A percentile compares a stretch with the other conserved stretches of the same genome.
These are phyloP conservation scores for Nicotiana tabacum DNA, from an alignment of 257 asterid species.

Conservation along the genomic window DNA sequence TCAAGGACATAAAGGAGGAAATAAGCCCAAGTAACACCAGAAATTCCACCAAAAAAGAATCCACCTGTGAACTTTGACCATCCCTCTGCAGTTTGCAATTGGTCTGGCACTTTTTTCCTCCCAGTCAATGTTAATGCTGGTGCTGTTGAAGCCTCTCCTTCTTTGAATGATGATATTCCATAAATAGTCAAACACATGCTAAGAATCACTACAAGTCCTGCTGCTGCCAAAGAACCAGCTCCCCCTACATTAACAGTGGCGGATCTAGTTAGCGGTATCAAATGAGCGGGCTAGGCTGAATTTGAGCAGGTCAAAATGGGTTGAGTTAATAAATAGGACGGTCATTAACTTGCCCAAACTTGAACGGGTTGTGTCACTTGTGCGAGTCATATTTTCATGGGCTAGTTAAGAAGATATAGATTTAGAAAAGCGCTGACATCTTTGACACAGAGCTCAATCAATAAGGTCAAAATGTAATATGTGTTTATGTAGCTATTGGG, in stretches of 20 bases:
- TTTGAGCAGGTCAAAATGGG: too few relatives aligned
- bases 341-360: too few relatives aligned
- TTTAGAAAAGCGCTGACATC: too few relatives aligned
- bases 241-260: conserved; percentile 14
- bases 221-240: conserved; percentile 88
- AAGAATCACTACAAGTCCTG: conserved; percentile 67
- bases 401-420: too few relatives aligned
- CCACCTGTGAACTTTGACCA: conserved; percentile 95
- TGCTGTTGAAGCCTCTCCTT: conserved; percentile 73
- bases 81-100: conserved; percentile 84
- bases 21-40: conserved; percentile 92
- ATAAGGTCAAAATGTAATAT: too few relatives aligned
- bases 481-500: too few relatives aligned
- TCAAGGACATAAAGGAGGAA: conserved; percentile 76
- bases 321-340: too few relatives aligned
- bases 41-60: conserved; percentile 92
- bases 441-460: too few relatives aligned
- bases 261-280: too few relatives aligned
- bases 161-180: conserved; percentile 74
- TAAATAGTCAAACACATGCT: conserved; percentile 70
- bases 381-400: too few relatives aligned
- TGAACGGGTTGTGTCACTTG: too few relatives aligned
- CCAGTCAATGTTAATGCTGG: conserved; percentile 79
- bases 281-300: too few relatives aligned
- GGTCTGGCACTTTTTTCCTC: conserved; percentile 73